Base-by-base conservation (phyloP, 73 alveolate species). In the Blepharisma japonicum region DNA sequence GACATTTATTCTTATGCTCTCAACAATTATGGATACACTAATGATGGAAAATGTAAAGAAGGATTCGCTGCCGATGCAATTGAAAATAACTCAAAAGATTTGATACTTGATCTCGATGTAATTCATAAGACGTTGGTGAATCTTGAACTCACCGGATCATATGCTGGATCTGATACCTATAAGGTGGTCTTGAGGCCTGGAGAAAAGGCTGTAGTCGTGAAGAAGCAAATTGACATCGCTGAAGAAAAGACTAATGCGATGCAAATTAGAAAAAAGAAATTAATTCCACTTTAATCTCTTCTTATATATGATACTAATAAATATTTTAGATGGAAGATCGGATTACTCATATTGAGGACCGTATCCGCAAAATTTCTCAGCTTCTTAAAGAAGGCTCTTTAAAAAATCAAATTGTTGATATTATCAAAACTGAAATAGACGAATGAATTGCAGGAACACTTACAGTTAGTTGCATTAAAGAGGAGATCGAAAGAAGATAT, bases 131-230 rank as follows among this genome's bases (percentile, higher is more conserved):
- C 32, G 5, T 53, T 53, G 2, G 68, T n/a, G 18, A 53, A 53
- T 20, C 6, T 53, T 53, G 68, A 14, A n/a, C 23, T 53, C 32
- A 20, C 23, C 23, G 32, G 32, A n/a, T 4, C 68, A n/a, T 53
- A n/a, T 3, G 18, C 18, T 14, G 68, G 68, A 53, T 20, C 18
- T 53, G 68, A 53, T 53, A 32, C 42, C 42, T 53, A 53, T 53
- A 20, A 53, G 23, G 68, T 53, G 18, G 23, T 20, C 23, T 9
- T 70, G 14, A 70, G 27, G 42, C 80, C 80, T 45, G 80, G 80
- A 0, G 39, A 70, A 70, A 23, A 45, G 2, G 38, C 11, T 2
- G 66, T n/a, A 2, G 66, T 45, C 0, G 80, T 70, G 14, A 70
- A 70, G 61, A 45, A 18, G 23, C 23, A 70, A 25, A 45, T 70